Evolutionary conservation across 371 early-diverging fungal species (phyloP), one percentile per base, ranked within the genome.

Genomic region (Astathelohania contejeani): DNA sequence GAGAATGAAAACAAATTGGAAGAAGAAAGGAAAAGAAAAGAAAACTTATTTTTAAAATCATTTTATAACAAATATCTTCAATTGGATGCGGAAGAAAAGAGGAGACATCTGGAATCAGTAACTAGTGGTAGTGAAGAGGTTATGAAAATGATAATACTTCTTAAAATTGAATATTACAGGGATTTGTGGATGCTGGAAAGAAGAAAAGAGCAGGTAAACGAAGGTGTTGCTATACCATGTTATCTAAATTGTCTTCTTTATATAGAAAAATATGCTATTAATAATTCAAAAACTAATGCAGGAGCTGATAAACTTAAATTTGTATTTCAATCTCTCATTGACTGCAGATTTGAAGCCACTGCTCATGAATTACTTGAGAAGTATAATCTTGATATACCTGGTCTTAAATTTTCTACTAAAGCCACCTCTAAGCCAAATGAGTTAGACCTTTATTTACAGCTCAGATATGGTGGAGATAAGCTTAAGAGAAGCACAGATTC

Each of bases 391-490:
- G 58, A 69, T 29, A 23, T 40, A 2, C 10, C 53, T 53, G 27
- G 57, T 9, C 26, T 43, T 4, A 54, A 50, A 35, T 56, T 52
- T 39, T 22, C 22, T 24, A 51, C 56, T 6, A 49, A 56, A 9
- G 57, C 51, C 14, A 35, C 63, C 22, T 16, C 32, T 54, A 9
- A 49, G 40, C 37, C 4, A 55, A 18, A 12, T 49, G 75, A 74
- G 40, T 60, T 70, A 27, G 75, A 74, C 48, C 61, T 74, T 47
- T 74, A 65, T 46, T 71, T 74, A 51, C 70, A 72, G 20, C 39
- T 74, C 48, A 69, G 68, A 49, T 58, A 65, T 26, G 61, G 64
- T 2, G 75, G 75, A 39, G 69, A 71, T 23, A 66, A 67, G 46
- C 64, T 74, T 10, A 69, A 71, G 45, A 65, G 75, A 53, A 55